Percentiles rank a stretch among this genome's conserved stretches.
Evolutionary conservation across 2,329 filamentous ascomycete genomes (phyloP).

Genomic region (Aspergillus transmontanensis): DNA sequence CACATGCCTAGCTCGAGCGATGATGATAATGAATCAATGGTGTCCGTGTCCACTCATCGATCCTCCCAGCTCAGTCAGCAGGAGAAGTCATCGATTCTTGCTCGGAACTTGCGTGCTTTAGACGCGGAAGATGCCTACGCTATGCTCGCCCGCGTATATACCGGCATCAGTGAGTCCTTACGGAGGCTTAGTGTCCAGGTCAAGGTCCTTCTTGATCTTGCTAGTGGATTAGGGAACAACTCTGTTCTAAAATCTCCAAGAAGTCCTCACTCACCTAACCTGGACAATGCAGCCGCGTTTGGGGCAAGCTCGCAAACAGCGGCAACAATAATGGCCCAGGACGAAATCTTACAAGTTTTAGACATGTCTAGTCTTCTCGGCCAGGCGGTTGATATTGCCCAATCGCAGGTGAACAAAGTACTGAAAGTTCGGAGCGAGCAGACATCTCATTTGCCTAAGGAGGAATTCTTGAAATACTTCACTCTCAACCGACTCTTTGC

Average conservation of each 20-base stretch:
- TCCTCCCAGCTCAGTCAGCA: slow-evolving; percentile 73
- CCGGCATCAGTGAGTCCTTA: slow-evolving; percentile 82
- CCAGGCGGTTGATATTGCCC: slow-evolving; percentile 67
- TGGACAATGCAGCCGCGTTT: slow-evolving; percentile 44
- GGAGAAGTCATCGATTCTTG: slow-evolving; percentile 85
- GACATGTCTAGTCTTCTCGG: slow-evolving; percentile 68
- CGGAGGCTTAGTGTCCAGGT: slow-evolving; percentile 85
- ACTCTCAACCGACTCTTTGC: slow-evolving; percentile 65
- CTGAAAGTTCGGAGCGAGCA: slow-evolving; percentile 66
- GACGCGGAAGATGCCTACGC: slow-evolving; percentile 83
- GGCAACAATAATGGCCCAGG: slow-evolving; percentile 46
- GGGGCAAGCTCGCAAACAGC: slow-evolving; percentile 26
- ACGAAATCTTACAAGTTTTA: slow-evolving; percentile 64
- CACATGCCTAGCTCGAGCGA: slow-evolving; percentile 91
- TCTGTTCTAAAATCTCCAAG: slow-evolving; percentile 50
- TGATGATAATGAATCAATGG: slow-evolving; percentile 87
- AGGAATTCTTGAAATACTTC: slow-evolving; percentile 64
- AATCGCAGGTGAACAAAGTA: slow-evolving; percentile 65
- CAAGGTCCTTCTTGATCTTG: slow-evolving; percentile 92
- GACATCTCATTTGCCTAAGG: slow-evolving; percentile 56
- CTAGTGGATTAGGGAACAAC: slow-evolving; percentile 59
- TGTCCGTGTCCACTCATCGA: slow-evolving; percentile 77
- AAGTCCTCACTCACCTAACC: slow-evolving; percentile 48
- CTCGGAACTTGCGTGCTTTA: slow-evolving; percentile 81
- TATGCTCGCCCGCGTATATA: slow-evolving; percentile 80